Evolutionary conservation across 2,329 filamentous ascomycete species (phyloP).

Genomic region (Lachnellula cervina): DNA sequence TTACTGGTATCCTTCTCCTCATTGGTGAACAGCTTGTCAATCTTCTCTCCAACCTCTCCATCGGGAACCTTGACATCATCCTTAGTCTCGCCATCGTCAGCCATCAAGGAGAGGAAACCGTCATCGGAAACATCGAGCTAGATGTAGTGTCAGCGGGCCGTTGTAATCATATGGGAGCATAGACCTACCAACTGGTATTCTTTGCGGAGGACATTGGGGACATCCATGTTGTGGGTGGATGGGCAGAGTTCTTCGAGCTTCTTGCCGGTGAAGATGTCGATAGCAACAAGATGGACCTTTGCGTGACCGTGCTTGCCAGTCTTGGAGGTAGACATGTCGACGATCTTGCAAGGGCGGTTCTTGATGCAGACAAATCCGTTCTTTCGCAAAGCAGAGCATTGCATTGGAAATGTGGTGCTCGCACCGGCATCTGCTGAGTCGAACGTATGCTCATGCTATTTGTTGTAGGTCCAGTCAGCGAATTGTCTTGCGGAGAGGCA

Average conservation of each 20-base stretch:
- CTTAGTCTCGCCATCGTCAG: constrained; percentile 79
- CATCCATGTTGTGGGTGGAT: constrained; percentile 97
- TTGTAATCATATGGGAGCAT: neutral
- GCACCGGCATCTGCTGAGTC: constrained; percentile 94
- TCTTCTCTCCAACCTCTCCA: constrained; percentile 81
- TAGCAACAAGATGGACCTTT: constrained; percentile 97
- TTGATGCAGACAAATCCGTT: constrained; percentile 99
- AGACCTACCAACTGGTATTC: constrained; percentile 90
- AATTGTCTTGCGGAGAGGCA: neutral
- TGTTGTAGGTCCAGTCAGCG: constrained; percentile 8
- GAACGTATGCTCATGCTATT: constrained; percentile 58
- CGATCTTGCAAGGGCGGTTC: constrained; percentile 98
- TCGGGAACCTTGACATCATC: constrained; percentile 94
- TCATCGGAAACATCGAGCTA: constrained; percentile 92
- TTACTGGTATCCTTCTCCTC: constrained; percentile 94
- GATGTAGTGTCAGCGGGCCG: neutral
- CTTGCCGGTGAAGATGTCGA: constrained; percentile 99
- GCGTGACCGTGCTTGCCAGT: constrained; percentile 99
- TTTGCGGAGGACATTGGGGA: constrained; percentile 84
- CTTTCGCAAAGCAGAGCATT: constrained; percentile 99
- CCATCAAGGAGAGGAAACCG: constrained; percentile 91
- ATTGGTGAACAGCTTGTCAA: constrained; percentile 69
- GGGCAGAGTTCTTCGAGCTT: constrained; percentile 99
- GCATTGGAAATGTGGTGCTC: constrained; percentile 91
- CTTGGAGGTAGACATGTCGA: constrained; percentile 99